These are phyloP conservation scores for Kwoniella newhampshirensis DNA, from an alignment of 768 basidiomycete species.

Conservation along the genomic window DNA sequence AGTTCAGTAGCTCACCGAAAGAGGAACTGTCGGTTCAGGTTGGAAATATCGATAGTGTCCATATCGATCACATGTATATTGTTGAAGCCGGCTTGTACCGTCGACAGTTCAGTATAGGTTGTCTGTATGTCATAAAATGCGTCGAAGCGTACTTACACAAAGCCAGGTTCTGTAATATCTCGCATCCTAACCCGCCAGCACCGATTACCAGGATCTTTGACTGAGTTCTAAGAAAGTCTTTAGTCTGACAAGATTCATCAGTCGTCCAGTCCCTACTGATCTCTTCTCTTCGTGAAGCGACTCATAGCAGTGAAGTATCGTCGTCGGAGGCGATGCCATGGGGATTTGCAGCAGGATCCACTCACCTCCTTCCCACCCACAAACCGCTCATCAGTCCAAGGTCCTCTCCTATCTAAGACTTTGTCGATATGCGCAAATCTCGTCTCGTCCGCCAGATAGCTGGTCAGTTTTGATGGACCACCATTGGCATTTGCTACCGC, in stretches of 20 bases:
- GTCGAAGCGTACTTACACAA: slow-evolving; percentile 57
- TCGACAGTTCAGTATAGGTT: too few species aligned
- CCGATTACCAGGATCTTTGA: slow-evolving; percentile 97
- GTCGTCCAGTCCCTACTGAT: too few species aligned
- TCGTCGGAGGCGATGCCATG: too few species aligned
- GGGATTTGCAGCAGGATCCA: background rate
- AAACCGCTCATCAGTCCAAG: slow-evolving; percentile 78
- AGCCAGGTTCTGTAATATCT: slow-evolving; percentile 94
- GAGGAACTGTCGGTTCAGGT: slow-evolving; percentile 95
- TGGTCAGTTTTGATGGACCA: slow-evolving; percentile 4
- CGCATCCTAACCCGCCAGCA: slow-evolving; percentile 92
- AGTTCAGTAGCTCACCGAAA: slow-evolving; percentile 66
- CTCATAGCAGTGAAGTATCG: too few species aligned
- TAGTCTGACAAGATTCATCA: slow-evolving; percentile 75
- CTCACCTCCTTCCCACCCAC: slow-evolving; percentile 75
- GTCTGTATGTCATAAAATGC: background rate
- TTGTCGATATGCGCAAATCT: slow-evolving; percentile 84
- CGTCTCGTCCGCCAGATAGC: slow-evolving; percentile 44
- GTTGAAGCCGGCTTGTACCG: slow-evolving; percentile 78
- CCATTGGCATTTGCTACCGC: slow-evolving; percentile 7
- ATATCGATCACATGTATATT: slow-evolving; percentile 99
- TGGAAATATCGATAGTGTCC: slow-evolving; percentile 99
- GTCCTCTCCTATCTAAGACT: slow-evolving; percentile 79
- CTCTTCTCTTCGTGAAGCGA: too few species aligned
- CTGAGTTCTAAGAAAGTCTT: slow-evolving; percentile 74